A percentile compares a stretch with the other conserved stretches of the same genome.
Evolutionary conservation across 2,329 filamentous ascomycete species (phyloP).

Genomic region (Beauveria pseudobassiana): DNA sequence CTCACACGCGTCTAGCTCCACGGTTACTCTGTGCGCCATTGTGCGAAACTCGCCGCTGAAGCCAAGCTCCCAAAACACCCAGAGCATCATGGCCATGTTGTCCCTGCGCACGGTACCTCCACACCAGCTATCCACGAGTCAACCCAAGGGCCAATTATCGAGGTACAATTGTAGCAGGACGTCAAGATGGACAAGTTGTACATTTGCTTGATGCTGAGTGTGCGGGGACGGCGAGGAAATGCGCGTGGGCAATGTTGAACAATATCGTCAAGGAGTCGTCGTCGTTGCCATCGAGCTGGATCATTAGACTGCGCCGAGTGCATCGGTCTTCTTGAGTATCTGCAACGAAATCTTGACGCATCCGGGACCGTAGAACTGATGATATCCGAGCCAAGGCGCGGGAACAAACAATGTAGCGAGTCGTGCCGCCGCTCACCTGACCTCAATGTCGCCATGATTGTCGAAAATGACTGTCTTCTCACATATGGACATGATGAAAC

Average conservation of each 20-base stretch:
- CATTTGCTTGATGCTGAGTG: not conserved
- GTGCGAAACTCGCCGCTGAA: not conserved
- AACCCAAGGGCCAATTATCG: not conserved
- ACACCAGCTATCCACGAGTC: not conserved
- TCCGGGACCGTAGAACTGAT: not conserved
- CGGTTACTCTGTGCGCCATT: not conserved
- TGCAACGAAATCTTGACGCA: not conserved
- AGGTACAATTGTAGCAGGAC: not conserved
- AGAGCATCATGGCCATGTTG: not conserved
- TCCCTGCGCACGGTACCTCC: not conserved
- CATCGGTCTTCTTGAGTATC: not conserved
- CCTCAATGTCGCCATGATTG: not conserved
- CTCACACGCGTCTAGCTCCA: not conserved
- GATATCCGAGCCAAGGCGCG: not conserved
- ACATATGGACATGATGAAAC: not conserved
- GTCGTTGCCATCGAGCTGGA: not conserved
- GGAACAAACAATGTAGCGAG: not conserved
- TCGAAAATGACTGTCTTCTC: not conserved
- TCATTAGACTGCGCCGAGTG: not conserved
- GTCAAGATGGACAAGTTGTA: not conserved
- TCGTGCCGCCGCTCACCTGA: not conserved
- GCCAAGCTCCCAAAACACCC: not conserved
- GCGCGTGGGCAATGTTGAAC: not conserved
- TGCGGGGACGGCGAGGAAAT: not conserved
- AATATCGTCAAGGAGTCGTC: not conserved